A percentile compares a stretch with the other conserved stretches of the same genome.
Conservation (phyloP, 495 filamentous ascomycete species). For the Echria macrotheca region DNA sequence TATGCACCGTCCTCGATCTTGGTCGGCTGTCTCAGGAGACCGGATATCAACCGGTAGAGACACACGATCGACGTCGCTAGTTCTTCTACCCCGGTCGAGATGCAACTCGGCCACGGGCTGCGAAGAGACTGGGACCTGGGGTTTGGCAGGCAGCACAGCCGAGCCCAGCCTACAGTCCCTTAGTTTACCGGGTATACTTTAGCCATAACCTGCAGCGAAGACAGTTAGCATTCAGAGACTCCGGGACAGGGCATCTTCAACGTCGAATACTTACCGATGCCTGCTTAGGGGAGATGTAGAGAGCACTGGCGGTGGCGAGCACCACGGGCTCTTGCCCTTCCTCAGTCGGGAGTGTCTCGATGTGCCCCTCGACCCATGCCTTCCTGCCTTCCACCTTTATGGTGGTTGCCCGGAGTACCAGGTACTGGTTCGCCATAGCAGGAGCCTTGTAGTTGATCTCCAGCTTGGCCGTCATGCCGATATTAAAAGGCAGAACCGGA, state of each 20-base stretch:
- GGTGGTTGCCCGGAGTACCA: conserved; percentile 75
- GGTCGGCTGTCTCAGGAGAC: too few species aligned
- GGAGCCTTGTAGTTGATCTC: conserved; percentile 85
- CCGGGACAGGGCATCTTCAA: too few species aligned
- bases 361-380: conserved; percentile 88
- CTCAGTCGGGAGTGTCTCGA: conserved; percentile 67
- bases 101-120: too few species aligned
- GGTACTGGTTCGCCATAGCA: conserved; percentile 66
- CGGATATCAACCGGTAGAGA: too few species aligned
- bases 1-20: too few species aligned
- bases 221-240: too few species aligned
- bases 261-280: conserved; percentile 72
- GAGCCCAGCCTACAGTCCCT: too few species aligned
- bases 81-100: too few species aligned
- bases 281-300: conserved; percentile 86
- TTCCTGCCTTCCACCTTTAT: conserved; percentile 89
- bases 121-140: too few species aligned
- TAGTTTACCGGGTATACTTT: conserved; percentile 39
- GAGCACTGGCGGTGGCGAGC: conserved; percentile 49
- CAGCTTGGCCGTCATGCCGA: conserved; percentile 86
- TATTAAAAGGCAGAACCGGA: conserved; percentile 77
- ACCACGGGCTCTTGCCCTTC: conserved; percentile 32
- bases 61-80: too few species aligned
- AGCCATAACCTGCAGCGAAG: conserved; percentile 33
- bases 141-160: too few species aligned